These are phyloP conservation scores for Orychophragmus violaceus DNA, from an alignment of 345 rosid species.

Conservation along the genomic window DNA sequence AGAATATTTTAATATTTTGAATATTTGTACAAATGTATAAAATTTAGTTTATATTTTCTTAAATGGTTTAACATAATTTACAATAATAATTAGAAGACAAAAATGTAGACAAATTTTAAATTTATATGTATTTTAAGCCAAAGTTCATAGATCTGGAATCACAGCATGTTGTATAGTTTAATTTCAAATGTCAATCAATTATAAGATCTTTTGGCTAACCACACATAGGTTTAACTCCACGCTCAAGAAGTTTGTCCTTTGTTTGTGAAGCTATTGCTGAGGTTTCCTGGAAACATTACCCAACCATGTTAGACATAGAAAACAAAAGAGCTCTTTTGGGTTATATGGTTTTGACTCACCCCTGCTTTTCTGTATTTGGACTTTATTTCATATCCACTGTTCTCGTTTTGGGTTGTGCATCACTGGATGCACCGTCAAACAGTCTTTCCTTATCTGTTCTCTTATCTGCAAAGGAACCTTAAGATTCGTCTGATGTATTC, in stretches of 20 bases:
- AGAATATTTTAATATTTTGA: too few relatives aligned
- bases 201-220: too few relatives aligned
- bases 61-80: too few relatives aligned
- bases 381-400: too few relatives aligned
- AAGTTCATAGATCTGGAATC: background rate
- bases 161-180: background rate
- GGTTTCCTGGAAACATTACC: constrained; percentile 47
- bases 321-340: background rate
- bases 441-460: constrained; percentile 55
- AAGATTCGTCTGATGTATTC: background rate
- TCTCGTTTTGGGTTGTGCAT: too few relatives aligned
- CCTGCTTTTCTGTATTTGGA: constrained; percentile 70
- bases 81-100: too few relatives aligned
- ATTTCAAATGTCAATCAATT: background rate
- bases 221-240: constrained; percentile 54
- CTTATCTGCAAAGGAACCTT: constrained; percentile 39
- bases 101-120: too few relatives aligned
- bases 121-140: too few relatives aligned
- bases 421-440: too few relatives aligned
- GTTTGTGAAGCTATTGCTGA: constrained; percentile 67
- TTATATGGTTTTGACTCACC: constrained; percentile 28
- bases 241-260: too few relatives aligned
- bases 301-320: constrained; percentile 21
- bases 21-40: too few relatives aligned
- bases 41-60: too few relatives aligned